A percentile compares a stretch with the other conserved stretches of the same genome.
phyloP scores from a whole-genome alignment of 73 alveolate species.

The Paramecium caudatum region DNA sequence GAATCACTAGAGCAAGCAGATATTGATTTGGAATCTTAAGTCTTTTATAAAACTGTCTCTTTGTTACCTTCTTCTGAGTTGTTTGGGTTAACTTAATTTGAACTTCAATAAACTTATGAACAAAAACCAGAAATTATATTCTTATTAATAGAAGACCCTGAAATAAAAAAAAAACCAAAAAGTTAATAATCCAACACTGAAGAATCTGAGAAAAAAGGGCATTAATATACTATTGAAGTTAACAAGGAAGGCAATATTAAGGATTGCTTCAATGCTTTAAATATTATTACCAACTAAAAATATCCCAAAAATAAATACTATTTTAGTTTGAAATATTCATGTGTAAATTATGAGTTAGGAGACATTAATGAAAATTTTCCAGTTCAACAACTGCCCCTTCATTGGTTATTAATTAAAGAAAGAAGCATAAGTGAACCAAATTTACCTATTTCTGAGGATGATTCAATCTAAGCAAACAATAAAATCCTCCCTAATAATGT shows the following conservation, averaged over 20 bases:
- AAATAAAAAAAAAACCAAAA: no score
- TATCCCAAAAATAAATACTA: not conserved
- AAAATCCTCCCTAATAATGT: not conserved
- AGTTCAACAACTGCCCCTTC: not conserved
- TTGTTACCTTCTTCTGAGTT: not conserved
- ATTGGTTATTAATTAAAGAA: constrained; percentile 12
- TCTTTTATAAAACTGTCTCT: not conserved
- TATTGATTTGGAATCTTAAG: constrained; percentile 14
- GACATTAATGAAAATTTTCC: not conserved
- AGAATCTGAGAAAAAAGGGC: no score
- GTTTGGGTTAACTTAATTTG: not conserved
- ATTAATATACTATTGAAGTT: not conserved
- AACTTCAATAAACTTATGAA: not conserved
- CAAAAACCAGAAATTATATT: not conserved
- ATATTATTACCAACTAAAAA: not conserved
- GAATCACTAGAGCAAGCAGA: not conserved
- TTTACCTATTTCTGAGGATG: no score
- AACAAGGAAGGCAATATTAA: not conserved
- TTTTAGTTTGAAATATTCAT: not conserved
- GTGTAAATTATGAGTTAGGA: constrained; percentile 3
- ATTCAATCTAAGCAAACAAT: no score
- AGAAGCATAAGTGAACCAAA: no score
- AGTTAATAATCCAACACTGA: no score
- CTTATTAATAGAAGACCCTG: constrained; percentile 32
- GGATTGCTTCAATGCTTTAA: not conserved